phyloP scores from a whole-genome alignment of 345 rosid genomes.

The Acer yangbiense region DNA sequence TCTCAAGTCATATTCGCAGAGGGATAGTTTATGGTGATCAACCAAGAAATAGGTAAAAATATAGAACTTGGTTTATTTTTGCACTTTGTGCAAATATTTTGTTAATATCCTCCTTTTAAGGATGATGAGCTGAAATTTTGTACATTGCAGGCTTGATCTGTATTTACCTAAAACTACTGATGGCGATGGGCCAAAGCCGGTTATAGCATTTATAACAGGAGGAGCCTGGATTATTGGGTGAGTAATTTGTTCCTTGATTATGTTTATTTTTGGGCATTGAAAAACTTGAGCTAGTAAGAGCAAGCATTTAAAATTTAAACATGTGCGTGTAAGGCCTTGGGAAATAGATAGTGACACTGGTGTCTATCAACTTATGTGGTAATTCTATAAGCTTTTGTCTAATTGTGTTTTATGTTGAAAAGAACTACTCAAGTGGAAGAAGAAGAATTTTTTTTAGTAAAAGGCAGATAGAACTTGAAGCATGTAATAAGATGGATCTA shows the following conservation, averaged over 20 bases:
- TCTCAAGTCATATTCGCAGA: constrained; percentile 74
- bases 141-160: constrained; percentile 75
- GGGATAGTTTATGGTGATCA: constrained; percentile 86
- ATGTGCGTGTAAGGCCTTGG: constrained; percentile 6
- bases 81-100: neutral
- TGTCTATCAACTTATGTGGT: neutral
- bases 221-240: constrained; percentile 99
- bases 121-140: constrained; percentile 11
- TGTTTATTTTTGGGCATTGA: neutral
- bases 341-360: neutral
- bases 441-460: neutral
- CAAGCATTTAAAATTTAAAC: neutral
- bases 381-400: neutral
- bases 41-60: constrained; percentile 85
- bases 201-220: constrained; percentile 91
- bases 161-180: constrained; percentile 73
- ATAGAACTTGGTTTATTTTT: constrained; percentile 6
- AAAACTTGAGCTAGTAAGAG: neutral
- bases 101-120: constrained; percentile 10
- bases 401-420: neutral
- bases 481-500: neutral
- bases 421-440: constrained; percentile 3
- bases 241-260: constrained; percentile 28
- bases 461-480: neutral
- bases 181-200: constrained; percentile 81